Base-by-base conservation (phyloP, 106 monocot genomes). In the Acorus calamus region DNA sequence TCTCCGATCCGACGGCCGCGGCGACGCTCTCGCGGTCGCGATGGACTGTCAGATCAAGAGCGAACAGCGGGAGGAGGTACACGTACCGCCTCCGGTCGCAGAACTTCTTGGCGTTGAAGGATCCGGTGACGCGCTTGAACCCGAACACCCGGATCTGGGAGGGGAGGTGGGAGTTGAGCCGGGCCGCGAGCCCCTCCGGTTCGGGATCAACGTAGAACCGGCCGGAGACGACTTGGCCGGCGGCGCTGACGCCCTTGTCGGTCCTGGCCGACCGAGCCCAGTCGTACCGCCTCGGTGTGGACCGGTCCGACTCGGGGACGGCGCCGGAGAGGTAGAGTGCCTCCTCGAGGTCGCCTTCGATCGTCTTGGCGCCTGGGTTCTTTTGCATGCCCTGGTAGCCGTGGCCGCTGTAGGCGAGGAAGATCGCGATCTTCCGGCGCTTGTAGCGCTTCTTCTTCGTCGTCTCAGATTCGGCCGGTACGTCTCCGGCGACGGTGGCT, bases 331-430 rank as follows among this genome's bases (percentile, higher is more conserved):
- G 83, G 73, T 79, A 98, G 73, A 98, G 85, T 4, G 88, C 98
- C 65, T 85, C 88, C 67, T 98, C 88, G 59, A 92, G 83, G 60
- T 98, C 92, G 47, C 77, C 81, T 60, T 98, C 92, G 60, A 98
- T 98, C 70, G 92, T 98, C 64, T 76, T 80, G 6, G 98, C 98
- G 42, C 98, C 92, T 4, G 92, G 92, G 64, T 98, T 98, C 79
- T 98, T 98, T 77, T 98, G 98, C 98, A 98, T 98, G 41, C 92
- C 98, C 60, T 98, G 98, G 85, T 98, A 98, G 0, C 92, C 98
- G 7, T 68, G 59, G 44, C 98, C 88, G 74, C 88, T 88, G 73
- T 98, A 88, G 9, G 73, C 83, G 11, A 98, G 64, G 70, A 92
- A 81, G 58, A 98, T 85, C 46, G 92, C 98, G 10, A 92, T 66